Evolutionary conservation across 768 basidiomycete species (phyloP).

Genomic region (Termitomyces sp.): DNA sequence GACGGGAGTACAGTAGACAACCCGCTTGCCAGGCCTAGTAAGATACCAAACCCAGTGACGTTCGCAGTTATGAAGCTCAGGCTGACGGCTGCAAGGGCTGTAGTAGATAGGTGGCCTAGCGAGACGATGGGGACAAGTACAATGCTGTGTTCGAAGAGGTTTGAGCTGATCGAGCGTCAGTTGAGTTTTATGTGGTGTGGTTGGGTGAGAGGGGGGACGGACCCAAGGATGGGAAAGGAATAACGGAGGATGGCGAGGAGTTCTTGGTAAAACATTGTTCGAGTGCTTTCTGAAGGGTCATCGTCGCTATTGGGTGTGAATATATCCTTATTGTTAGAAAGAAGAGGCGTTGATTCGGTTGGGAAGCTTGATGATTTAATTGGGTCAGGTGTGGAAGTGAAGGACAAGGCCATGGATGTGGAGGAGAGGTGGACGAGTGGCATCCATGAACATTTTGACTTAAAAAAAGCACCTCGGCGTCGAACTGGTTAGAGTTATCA

Average conservation of each 20-base stretch:
- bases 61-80: conserved; percentile 69
- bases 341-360: conserved; percentile 2
- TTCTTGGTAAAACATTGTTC: conserved; percentile 1
- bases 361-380: background rate
- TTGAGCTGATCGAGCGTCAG: conserved; percentile 50
- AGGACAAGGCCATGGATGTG: background rate
- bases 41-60: conserved; percentile 70
- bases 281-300: background rate
- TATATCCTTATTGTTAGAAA: background rate
- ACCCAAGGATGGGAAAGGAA: background rate
- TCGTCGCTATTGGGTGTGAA: too few relatives aligned
- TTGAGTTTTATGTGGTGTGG: too few relatives aligned
- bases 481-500: too few relatives aligned
- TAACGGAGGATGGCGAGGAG: background rate
- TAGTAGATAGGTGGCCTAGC: conserved; percentile 87
- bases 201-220: too few relatives aligned
- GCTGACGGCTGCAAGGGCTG: conserved; percentile 79
- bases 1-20: conserved; percentile 91
- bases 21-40: conserved; percentile 76
- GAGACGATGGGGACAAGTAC: conserved; percentile 79
- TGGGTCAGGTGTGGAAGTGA: background rate
- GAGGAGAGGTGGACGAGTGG: too few relatives aligned
- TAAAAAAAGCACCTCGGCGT: too few relatives aligned
- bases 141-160: conserved; percentile 81
- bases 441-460: too few relatives aligned